Percentiles rank a stretch among this genome's conserved stretches.
These are phyloP conservation scores for Linum trigynum DNA, from an alignment of 345 rosid species.

Conservation along the genomic window DNA sequence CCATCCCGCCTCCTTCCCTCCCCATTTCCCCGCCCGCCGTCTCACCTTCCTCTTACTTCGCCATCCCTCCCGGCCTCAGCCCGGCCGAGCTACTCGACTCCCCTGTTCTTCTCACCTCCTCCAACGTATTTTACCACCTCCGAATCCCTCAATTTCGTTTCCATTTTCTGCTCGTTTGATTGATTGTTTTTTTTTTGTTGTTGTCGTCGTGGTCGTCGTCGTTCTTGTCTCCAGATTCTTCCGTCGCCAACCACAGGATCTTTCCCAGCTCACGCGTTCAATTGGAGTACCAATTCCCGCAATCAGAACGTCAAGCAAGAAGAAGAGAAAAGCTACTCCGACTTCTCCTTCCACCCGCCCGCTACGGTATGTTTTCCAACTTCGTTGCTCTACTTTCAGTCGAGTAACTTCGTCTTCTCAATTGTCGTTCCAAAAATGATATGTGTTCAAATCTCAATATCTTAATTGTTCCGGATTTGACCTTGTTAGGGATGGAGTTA, in stretches of 20 bases:
- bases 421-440: too few species aligned
- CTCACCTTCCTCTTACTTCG: conserved; percentile 67
- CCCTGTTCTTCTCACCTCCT: conserved; percentile 65
- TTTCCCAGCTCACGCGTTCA: conserved; percentile 40
- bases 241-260: conserved; percentile 91
- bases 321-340: conserved; percentile 24
- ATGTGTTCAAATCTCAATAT: too few species aligned
- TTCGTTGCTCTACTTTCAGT: background rate
- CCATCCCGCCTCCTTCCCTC: conserved; percentile 65
- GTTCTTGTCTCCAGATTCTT: conserved; percentile 39
- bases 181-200: background rate
- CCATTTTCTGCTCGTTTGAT: background rate
- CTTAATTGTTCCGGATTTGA: conserved; percentile 15
- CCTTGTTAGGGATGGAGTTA: conserved; percentile 43
- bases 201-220: background rate
- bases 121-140: conserved; percentile 40
- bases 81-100: conserved; percentile 69
- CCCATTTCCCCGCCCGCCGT: conserved; percentile 66
- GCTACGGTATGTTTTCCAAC: conserved; percentile 4
- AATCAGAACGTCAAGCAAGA: conserved; percentile 36
- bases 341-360: conserved; percentile 57
- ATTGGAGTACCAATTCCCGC: conserved; percentile 37
- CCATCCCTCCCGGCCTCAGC: conserved; percentile 73
- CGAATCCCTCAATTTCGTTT: background rate
- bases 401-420: too few species aligned